Base-by-base conservation (phyloP, 1,284 basidiomycete genomes). In the Puccinia coronata region DNA sequence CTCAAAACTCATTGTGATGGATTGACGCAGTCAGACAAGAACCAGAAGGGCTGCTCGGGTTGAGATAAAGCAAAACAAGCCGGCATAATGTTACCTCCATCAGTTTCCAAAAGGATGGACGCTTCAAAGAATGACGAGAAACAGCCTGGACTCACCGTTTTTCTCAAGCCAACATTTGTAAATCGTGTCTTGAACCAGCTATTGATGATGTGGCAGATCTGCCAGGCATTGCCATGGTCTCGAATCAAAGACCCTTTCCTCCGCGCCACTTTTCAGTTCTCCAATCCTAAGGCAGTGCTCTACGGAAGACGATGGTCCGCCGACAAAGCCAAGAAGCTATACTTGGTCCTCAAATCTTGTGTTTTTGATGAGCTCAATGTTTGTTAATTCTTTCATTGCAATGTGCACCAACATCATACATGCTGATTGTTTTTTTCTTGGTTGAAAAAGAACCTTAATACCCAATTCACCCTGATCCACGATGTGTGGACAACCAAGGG, bases 401-500 rank as follows among this genome's bases (percentile, higher is more conserved):
- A 9, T 53, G 5, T 53, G 43, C 16, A 47, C 43, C 43, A 16
- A 47, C 51, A 18, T 4, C 51, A 53, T 25, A n/a, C 25, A 57
- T 57, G 55, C 31, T 28, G n/a, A 2, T 57, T 57, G 2, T 28
- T 57, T 8, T 6, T 14, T 28, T 28, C 5, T n/a, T n/a, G n/a
- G n/a, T n/a, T n/a, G n/a, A n/a, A 28, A 25, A 57, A 57, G 61
- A 65, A 65, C 11, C 39, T 39, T 11, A n/a, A 65, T 3, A 43
- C 34, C 28, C 8, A 39, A 23, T 65, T 65, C 9, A 36, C 55
- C 28, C 43, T 49, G 16, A 41, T 69, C 14, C 65, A 69, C 41
- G 65, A 69, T 41, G 65, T 69, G 4, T 69, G 65, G 65, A 69
- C 31, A 5, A 69, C 65, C 28, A 69, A 69, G 39, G 65, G 65